A percentile compares a stretch with the other conserved stretches of the same genome.
Evolutionary conservation across 768 basidiomycete genomes (phyloP).

Genomic region (Lactifluus piperatus): DNA sequence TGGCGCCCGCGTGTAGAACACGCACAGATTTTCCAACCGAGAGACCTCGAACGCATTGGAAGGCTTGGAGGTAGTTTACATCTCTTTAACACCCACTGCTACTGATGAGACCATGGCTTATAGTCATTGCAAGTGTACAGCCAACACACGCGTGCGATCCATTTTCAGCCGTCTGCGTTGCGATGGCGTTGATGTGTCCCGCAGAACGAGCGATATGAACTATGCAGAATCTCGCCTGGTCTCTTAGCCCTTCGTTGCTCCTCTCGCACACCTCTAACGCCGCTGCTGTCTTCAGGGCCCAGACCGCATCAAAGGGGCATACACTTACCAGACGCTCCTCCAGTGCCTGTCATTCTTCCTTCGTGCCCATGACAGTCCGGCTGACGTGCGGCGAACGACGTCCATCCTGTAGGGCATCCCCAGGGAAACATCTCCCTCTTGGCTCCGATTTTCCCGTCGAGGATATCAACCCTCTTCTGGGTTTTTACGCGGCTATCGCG

Average conservation of each 20-base stretch:
- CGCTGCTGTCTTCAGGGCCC: constrained; percentile 45
- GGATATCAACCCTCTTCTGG: constrained; percentile 77
- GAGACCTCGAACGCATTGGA: constrained; percentile 64
- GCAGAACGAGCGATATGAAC: constrained; percentile 82
- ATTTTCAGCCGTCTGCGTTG: constrained; percentile 9
- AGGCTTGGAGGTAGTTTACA: constrained; percentile 55
- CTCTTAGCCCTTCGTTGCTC: constrained; percentile 12
- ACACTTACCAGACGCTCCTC: constrained; percentile 78
- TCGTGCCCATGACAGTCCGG: background rate
- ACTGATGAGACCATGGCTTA: background rate
- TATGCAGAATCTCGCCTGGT: constrained; percentile 83
- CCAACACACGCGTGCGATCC: constrained; percentile 77
- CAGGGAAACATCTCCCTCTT: constrained; percentile 53
- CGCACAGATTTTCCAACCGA: constrained; percentile 72
- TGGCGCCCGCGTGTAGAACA: constrained; percentile 85
- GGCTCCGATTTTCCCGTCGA: constrained; percentile 96
- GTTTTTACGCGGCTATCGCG: constrained; percentile 84
- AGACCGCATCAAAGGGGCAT: constrained; percentile 77
- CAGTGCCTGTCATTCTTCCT: constrained; percentile 36
- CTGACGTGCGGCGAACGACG: background rate
- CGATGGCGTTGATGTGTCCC: background rate
- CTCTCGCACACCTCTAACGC: background rate
- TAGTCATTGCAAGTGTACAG: constrained; percentile 87
- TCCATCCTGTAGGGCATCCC: constrained; percentile 36
- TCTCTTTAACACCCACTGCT: background rate